These are phyloP conservation scores for Sporothrix phasma DNA, from an alignment of 2,329 filamentous ascomycete genomes.

Conservation along the genomic window DNA sequence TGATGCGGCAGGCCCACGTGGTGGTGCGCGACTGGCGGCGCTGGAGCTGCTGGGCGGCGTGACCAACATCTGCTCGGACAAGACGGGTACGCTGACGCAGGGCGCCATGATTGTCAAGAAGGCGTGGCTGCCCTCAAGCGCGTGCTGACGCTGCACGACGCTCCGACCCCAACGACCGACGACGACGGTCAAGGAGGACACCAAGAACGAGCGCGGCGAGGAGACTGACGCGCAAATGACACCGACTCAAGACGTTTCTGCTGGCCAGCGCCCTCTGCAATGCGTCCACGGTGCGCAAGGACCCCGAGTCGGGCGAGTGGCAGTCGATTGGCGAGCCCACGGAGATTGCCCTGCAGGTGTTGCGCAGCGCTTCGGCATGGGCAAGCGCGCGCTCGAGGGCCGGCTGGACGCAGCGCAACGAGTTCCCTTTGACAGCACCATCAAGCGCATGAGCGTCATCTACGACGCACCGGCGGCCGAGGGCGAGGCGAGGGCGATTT, in stretches of 20 bases:
- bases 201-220: slow-evolving; percentile 17
- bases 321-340: slow-evolving; percentile 61
- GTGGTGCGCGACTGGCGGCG: slow-evolving; percentile 57
- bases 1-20: slow-evolving; percentile 54
- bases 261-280: slow-evolving; percentile 55
- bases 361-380: slow-evolving; percentile 54
- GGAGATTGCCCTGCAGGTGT: slow-evolving; percentile 67
- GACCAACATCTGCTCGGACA: slow-evolving; percentile 64
- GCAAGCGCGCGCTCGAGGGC: slow-evolving; percentile 43
- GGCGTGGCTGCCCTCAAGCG: slow-evolving; percentile 51
- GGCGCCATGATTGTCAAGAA: slow-evolving; percentile 61
- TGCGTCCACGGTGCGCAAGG: slow-evolving; percentile 47
- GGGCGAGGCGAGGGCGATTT: slow-evolving; percentile 21
- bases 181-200: slow-evolving; percentile 42
- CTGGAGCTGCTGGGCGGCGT: slow-evolving; percentile 61
- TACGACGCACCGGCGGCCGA: slow-evolving; percentile 43
- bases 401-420: slow-evolving; percentile 55
- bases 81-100: slow-evolving; percentile 60
- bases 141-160: slow-evolving; percentile 50
- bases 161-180: slow-evolving; percentile 51
- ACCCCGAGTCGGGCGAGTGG: slow-evolving; percentile 48
- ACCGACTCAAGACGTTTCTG: slow-evolving; percentile 41
- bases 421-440: slow-evolving; percentile 69
- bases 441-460: slow-evolving; percentile 73
- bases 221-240: slow-evolving; percentile 32